Percentiles rank a stretch among this genome's conserved stretches.
phyloP scores from a whole-genome alignment of 805 yeast species.

The Ogataea pini region DNA sequence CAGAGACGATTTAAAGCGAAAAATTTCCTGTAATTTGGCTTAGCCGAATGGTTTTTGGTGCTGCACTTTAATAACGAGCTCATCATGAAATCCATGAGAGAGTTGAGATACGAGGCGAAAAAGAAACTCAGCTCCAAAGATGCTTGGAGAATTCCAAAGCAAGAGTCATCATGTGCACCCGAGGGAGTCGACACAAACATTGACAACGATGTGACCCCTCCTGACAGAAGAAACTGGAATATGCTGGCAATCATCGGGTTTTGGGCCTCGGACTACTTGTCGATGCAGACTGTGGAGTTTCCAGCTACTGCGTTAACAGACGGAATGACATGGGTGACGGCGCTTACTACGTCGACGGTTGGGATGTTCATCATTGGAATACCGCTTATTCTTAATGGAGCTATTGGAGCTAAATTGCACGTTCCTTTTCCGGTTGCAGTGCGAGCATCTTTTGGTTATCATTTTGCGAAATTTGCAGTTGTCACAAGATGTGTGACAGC shows the following conservation, averaged over 20 bases:
- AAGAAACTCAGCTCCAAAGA: conserved; percentile 9
- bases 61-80: no score
- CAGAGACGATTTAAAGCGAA: not conserved
- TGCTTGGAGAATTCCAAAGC: conserved; percentile 20
- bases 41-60: not conserved
- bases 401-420: conserved; percentile 37
- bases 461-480: conserved; percentile 34
- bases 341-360: conserved; percentile 21
- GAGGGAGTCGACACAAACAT: conserved; percentile 21
- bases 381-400: conserved; percentile 30
- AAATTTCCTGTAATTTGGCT: not conserved
- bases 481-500: conserved; percentile 37
- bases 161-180: conserved; percentile 22
- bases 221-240: conserved; percentile 27
- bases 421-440: conserved; percentile 38
- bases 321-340: conserved; percentile 27
- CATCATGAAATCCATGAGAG: conserved; percentile 9
- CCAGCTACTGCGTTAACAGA: conserved; percentile 19
- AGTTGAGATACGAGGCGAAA: conserved; percentile 8
- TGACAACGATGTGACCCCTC: conserved; percentile 27
- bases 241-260: conserved; percentile 25
- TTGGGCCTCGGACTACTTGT: conserved; percentile 31
- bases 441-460: conserved; percentile 37
- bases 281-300: conserved; percentile 27
- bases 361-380: conserved; percentile 26